Percentiles rank a stretch among this genome's conserved stretches.
phyloP scores from a whole-genome alignment of 2,329 filamentous ascomycete genomes.

The Calonectria montana region DNA sequence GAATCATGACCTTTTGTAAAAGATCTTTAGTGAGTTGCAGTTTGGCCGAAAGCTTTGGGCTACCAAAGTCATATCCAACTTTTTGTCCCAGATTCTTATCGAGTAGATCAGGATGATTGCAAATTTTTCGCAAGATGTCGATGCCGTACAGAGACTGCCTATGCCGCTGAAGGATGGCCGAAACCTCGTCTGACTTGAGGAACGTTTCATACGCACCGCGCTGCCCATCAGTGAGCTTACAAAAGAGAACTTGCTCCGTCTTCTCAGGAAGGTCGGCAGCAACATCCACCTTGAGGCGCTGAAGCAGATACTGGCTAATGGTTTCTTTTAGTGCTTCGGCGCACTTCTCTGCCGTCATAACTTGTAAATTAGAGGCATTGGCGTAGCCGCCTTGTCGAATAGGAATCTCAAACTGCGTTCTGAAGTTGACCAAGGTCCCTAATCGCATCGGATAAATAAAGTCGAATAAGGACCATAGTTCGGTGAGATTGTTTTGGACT shows the following conservation, averaged over 20 bases:
- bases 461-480: slow-evolving; percentile 97
- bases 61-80: slow-evolving; percentile 80
- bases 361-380: slow-evolving; percentile 92
- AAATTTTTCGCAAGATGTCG: slow-evolving; percentile 93
- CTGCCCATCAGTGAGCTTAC: slow-evolving; percentile 84
- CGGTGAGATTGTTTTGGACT: slow-evolving; percentile 95
- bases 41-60: slow-evolving; percentile 85
- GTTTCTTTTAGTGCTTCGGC: slow-evolving; percentile 94
- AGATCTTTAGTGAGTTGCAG: slow-evolving; percentile 94
- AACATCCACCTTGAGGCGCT: slow-evolving; percentile 93
- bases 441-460: slow-evolving; percentile 97
- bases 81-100: slow-evolving; percentile 70
- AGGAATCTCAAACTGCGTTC: slow-evolving; percentile 91
- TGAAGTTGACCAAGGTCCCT: slow-evolving; percentile 90
- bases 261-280: slow-evolving; percentile 95
- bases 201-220: slow-evolving; percentile 85
- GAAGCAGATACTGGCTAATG: slow-evolving; percentile 92
- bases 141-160: slow-evolving; percentile 89
- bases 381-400: slow-evolving; percentile 95
- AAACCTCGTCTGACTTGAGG: slow-evolving; percentile 84
- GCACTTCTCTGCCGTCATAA: slow-evolving; percentile 94
- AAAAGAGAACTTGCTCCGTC: slow-evolving; percentile 95
- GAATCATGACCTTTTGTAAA: slow-evolving; percentile 84
- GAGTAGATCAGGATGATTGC: slow-evolving; percentile 93
- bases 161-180: slow-evolving; percentile 79